Percentiles rank a stretch among this genome's conserved stretches.
Conservation (phyloP, 2,329 filamentous ascomycete species). For the Fusarium foetens region DNA sequence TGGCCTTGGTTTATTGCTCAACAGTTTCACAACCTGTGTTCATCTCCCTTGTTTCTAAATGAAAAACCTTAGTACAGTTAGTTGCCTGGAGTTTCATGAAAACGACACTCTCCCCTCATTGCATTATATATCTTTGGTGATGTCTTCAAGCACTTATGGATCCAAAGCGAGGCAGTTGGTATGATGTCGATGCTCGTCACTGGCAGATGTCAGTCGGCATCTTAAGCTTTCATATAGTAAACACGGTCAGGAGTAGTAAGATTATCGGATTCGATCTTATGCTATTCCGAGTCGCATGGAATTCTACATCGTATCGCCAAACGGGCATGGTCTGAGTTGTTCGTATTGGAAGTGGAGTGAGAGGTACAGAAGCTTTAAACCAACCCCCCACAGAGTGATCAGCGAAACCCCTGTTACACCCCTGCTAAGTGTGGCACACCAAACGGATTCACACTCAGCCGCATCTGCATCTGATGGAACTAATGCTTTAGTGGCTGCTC, state of each 20-base stretch:
- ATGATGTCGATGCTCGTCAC: neutral
- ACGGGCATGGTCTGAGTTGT: neutral
- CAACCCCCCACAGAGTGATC: constrained; percentile 1
- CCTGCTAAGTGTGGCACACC: neutral
- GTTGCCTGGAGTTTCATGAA: neutral
- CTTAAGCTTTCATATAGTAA: neutral
- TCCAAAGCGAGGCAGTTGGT: neutral
- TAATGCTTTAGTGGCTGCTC: neutral
- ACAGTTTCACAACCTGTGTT: neutral
- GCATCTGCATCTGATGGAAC: constrained; percentile 21
- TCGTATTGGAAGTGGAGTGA: neutral
- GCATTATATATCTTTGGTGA: neutral
- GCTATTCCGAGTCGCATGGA: neutral
- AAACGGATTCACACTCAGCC: constrained; percentile 19
- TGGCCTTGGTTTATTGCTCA: neutral
- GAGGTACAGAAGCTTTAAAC: neutral
- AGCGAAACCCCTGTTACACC: neutral
- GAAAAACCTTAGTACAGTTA: neutral
- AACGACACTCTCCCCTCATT: neutral
- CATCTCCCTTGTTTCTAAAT: neutral
- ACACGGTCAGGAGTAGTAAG: neutral
- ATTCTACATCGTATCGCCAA: neutral
- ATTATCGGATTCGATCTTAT: neutral
- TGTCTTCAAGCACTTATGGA: neutral
- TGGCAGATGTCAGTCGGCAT: neutral